Conservation (phyloP, 257 asterid species). For the Paraleonurus japonicus region DNA sequence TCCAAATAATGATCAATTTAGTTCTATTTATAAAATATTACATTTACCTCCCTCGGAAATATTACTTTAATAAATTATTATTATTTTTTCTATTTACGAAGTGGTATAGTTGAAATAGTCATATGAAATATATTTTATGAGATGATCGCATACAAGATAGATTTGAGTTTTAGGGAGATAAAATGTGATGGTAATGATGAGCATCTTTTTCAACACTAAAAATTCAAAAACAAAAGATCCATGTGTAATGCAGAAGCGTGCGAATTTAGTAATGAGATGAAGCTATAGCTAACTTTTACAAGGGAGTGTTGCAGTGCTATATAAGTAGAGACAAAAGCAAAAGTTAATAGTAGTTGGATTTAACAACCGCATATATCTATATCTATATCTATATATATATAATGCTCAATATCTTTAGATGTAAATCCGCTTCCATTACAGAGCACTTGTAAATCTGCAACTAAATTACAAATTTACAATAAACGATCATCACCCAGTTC, state of each 20-base stretch:
- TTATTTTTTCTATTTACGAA: too few relatives aligned
- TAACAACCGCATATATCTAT: background rate
- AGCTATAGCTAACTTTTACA: background rate
- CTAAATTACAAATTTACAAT: too few relatives aligned
- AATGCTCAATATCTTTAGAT: background rate
- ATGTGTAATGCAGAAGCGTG: conserved; percentile 1
- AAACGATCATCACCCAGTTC: too few relatives aligned
- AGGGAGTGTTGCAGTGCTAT: background rate
- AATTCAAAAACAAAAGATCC: background rate
- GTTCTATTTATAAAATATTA: too few relatives aligned
- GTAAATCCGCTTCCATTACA: too few relatives aligned
- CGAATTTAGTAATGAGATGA: background rate
- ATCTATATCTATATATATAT: background rate
- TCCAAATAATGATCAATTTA: too few relatives aligned
- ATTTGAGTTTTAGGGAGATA: too few relatives aligned
- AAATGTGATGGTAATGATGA: background rate
- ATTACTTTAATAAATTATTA: too few relatives aligned
- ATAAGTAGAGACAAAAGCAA: conserved; percentile 23
- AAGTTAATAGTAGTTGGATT: conserved; percentile 27
- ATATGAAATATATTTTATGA: background rate
- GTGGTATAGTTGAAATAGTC: too few relatives aligned
- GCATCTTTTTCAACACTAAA: background rate
- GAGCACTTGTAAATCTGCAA: too few relatives aligned
- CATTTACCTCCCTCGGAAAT: background rate
- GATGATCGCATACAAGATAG: too few relatives aligned